Conservation (phyloP, 176 grass and related monocot genomes). For the Otatea glauca region DNA sequence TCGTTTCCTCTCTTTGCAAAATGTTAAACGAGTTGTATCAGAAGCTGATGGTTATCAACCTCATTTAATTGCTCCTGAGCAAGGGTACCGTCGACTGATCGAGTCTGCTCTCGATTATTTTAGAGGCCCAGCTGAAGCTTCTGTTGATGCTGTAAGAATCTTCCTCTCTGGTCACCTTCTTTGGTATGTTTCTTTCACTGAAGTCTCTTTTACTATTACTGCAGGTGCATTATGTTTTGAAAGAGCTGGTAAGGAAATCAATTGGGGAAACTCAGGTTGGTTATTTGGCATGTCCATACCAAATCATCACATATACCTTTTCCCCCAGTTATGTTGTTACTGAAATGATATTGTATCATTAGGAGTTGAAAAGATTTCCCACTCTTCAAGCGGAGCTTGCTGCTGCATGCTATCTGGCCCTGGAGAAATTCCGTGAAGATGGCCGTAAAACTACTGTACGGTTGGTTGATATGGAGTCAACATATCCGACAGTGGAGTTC, state of each 20-base stretch:
- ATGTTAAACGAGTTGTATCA: conserved; percentile 88
- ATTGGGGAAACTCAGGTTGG: conserved; percentile 89
- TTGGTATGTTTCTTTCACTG: conserved; percentile 14
- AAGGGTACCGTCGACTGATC: conserved; percentile 92
- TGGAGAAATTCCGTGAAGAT: conserved; percentile 86
- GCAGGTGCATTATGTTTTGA: conserved; percentile 91
- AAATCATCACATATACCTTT: conserved; percentile 1
- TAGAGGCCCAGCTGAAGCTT: conserved; percentile 95
- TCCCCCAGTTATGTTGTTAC: background rate
- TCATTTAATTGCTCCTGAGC: conserved; percentile 97
- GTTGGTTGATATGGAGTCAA: conserved; percentile 84
- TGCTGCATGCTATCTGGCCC: conserved; percentile 67
- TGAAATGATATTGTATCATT: conserved; percentile 28
- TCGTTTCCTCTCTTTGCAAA: conserved; percentile 73
- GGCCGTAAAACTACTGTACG: conserved; percentile 77
- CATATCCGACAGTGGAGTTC: conserved; percentile 90
- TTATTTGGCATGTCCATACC: conserved; percentile 8
- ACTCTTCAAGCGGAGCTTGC: conserved; percentile 84
- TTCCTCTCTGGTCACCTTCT: conserved; percentile 18
- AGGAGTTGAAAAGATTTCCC: conserved; percentile 93
- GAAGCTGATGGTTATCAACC: conserved; percentile 98
- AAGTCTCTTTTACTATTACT: conserved; percentile 28
- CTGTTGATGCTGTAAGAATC: conserved; percentile 89
- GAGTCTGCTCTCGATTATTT: conserved; percentile 93
- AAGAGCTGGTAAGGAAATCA: conserved; percentile 93